Conservation (phyloP, 2,329 filamentous ascomycete genomes). For the Cytospora piceicola region DNA sequence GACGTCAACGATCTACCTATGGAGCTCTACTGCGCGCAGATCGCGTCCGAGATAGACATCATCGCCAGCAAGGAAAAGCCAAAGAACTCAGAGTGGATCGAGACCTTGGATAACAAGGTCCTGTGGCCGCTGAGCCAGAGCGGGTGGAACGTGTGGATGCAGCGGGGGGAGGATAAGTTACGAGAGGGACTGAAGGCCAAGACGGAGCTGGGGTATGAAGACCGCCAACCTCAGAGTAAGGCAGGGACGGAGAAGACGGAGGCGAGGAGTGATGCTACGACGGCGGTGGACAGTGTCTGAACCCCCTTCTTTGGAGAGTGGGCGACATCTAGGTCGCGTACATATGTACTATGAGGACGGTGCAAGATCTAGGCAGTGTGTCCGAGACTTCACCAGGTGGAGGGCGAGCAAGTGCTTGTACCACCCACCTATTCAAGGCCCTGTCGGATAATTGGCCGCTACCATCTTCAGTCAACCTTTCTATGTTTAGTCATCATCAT, state of each 20-base stretch:
- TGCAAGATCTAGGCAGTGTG: not conserved
- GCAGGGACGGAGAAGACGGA: slow-evolving; percentile 21
- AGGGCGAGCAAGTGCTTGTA: slow-evolving; percentile 2
- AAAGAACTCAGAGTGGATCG: slow-evolving; percentile 53
- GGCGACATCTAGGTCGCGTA: not conserved
- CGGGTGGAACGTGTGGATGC: slow-evolving; percentile 53
- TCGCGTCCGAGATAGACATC: slow-evolving; percentile 67
- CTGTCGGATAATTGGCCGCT: slow-evolving; percentile 1
- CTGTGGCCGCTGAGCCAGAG: slow-evolving; percentile 48
- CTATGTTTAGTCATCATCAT: not conserved
- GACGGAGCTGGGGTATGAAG: slow-evolving; percentile 39
- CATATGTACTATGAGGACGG: slow-evolving; percentile 2
- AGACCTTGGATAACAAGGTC: slow-evolving; percentile 43
- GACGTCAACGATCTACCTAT: slow-evolving; percentile 71
- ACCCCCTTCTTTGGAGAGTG: not conserved
- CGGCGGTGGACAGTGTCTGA: slow-evolving; percentile 28
- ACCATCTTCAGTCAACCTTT: not conserved
- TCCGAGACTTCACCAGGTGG: not conserved
- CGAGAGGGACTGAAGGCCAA: slow-evolving; percentile 46
- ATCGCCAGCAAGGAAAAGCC: slow-evolving; percentile 61
- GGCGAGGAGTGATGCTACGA: slow-evolving; percentile 28
- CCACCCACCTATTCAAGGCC: slow-evolving; percentile 12
- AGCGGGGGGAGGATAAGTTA: slow-evolving; percentile 51
- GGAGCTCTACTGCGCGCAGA: slow-evolving; percentile 67
- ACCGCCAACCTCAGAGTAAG: slow-evolving; percentile 34